These are phyloP conservation scores for Boletus eberwhitei DNA, from an alignment of 768 basidiomycete species.

Conservation along the genomic window DNA sequence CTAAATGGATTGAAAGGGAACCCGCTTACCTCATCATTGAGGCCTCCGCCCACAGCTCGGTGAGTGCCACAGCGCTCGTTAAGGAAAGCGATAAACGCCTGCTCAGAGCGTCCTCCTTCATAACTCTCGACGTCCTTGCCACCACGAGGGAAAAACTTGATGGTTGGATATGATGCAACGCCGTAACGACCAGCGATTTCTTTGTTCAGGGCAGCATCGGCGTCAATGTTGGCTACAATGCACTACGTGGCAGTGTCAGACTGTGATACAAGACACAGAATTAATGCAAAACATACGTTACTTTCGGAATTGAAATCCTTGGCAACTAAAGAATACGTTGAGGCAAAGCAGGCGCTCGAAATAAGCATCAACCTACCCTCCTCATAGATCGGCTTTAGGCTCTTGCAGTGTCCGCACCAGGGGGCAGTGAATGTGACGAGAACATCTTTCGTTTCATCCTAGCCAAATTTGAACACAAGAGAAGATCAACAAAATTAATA, in stretches of 20 bases:
- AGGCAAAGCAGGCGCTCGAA: not conserved
- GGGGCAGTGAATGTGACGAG: conserved; percentile 82
- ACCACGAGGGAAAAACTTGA: conserved; percentile 89
- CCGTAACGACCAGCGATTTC: conserved; percentile 68
- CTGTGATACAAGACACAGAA: not conserved
- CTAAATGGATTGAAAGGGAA: not conserved
- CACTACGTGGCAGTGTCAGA: conserved; percentile 48
- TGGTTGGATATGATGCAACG: conserved; percentile 82
- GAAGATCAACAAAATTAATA: conserved; percentile 11
- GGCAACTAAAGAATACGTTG: conserved; percentile 51
- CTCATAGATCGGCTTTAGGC: conserved; percentile 82
- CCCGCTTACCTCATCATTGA: conserved; percentile 59
- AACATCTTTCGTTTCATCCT: conserved; percentile 75
- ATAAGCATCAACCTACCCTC: conserved; percentile 43
- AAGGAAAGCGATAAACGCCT: conserved; percentile 73
- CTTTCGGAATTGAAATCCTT: conserved; percentile 72
- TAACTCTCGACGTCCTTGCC: conserved; percentile 65
- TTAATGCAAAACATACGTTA: conserved; percentile 45
- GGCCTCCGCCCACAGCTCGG: conserved; percentile 76
- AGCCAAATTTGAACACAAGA: not conserved
- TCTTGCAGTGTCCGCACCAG: conserved; percentile 97
- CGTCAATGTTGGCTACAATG: conserved; percentile 87
- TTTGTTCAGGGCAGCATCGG: conserved; percentile 78
- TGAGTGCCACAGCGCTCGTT: conserved; percentile 86
- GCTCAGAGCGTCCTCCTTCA: conserved; percentile 65